Base-by-base conservation (phyloP, 2,329 filamentous ascomycete genomes). In the Tolypocladium inflatum region DNA sequence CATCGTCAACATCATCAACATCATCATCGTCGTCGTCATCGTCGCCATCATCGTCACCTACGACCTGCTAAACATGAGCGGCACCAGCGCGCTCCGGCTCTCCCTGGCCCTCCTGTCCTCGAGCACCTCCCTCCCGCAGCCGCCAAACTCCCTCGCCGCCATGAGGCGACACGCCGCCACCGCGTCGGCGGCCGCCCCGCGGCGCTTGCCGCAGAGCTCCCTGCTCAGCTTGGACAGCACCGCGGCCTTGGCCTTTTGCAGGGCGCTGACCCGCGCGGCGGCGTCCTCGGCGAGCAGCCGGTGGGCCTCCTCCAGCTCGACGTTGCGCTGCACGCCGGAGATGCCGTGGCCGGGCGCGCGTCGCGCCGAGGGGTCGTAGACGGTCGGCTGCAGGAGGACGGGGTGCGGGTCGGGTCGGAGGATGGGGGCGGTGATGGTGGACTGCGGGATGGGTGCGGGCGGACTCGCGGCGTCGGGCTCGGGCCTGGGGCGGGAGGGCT, bases 191-290 rank as follows among this genome's bases (percentile, higher is more conserved):
- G 67, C 66, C 4, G 69, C 65, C 30, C 67, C 66, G 50, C 66
- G 66, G 57, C 69, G 71, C 59, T 67, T 71, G 58, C 56, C 61
- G 60, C 64, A 71, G 59, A 73, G 84, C 66, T 85, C 80, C 57
- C 76, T 76, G 64, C 76, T 80, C 55, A 87, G 76, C 63, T 84
- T 84, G 60, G 74, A 77, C 57, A 87, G 71, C 15, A 87, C 83
- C 0, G 81, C 80, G 61, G 83, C 81, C 66, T 82, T 83, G 39
- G 84, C 84, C 59, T 80, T 79, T 65, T 78, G 76, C 55, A 87
- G 72, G 11, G 82, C 81, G 62, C 75, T 80, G 5, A 75, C 74
- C 58, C 83, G 78, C 57, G 80, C 78, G 10, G 77, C 78, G 3
- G 78, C 75, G 63, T 86, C 82, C 61, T 86, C 79, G 23, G 82